Evolutionary conservation across 2,329 filamentous ascomycete species (phyloP).

Genomic region (Aureobasidium pullulans): DNA sequence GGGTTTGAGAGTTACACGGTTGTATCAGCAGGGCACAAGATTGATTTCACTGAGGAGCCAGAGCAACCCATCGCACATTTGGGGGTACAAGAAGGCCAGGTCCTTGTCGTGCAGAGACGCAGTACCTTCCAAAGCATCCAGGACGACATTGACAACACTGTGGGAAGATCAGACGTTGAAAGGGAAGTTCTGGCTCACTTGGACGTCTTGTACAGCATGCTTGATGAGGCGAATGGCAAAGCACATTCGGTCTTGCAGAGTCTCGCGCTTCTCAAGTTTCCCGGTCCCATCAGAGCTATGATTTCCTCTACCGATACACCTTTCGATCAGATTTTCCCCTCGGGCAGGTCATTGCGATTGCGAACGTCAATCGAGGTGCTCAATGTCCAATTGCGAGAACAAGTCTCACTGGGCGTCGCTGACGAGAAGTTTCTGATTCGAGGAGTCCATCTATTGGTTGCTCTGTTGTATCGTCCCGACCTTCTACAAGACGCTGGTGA

Average conservation of each 20-base stretch:
- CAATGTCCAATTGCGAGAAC: constrained; percentile 47
- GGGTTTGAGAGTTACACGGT: constrained; percentile 10
- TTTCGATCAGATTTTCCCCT: constrained; percentile 58
- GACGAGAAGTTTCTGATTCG: constrained; percentile 24
- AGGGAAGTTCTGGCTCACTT: constrained; percentile 76
- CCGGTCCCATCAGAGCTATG: constrained; percentile 41
- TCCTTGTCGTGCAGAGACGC: constrained; percentile 14
- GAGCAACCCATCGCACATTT: constrained; percentile 3
- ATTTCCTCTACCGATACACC: constrained; percentile 50
- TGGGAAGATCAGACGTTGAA: constrained; percentile 53
- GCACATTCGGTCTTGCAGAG: constrained; percentile 38
- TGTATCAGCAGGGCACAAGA: constrained; percentile 9
- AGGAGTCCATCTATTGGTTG: constrained; percentile 21
- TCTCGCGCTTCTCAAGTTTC: constrained; percentile 50
- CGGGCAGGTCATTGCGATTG: constrained; percentile 56
- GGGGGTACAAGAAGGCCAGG: not conserved
- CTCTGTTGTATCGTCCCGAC: constrained; percentile 14
- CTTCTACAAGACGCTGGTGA: not conserved
- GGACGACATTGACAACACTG: not conserved
- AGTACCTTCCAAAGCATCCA: constrained; percentile 10
- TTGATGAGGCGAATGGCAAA: constrained; percentile 47
- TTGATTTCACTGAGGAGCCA: constrained; percentile 9
- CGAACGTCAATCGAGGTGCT: constrained; percentile 67
- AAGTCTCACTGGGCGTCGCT: constrained; percentile 22
- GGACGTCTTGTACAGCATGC: constrained; percentile 71